Base-by-base conservation (phyloP, 768 basidiomycete genomes). In the Leccinum arenicola region DNA sequence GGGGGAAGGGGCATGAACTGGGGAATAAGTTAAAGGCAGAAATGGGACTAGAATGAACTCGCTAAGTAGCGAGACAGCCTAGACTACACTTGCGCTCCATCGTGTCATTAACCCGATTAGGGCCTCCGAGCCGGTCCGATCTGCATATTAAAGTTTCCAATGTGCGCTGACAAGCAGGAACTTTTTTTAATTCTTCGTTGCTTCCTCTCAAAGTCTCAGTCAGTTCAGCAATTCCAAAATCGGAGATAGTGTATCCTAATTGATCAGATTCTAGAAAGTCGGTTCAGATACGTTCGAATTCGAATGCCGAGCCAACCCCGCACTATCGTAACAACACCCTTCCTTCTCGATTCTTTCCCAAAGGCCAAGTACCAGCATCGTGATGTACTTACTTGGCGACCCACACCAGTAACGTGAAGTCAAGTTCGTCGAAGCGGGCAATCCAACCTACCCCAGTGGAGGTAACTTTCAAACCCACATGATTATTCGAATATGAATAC, bases 1-100 rank as follows among this genome's bases (percentile, higher is more conserved):
- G 50, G 47, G 36, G n/a, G 27, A 29, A 29, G 21, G 45, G 50
- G 63, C 51, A 58, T 51, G 5, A 47, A 61, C 49, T 40, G 55
- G 35, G 19, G 35, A 23, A 52, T 52, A 56, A 48, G 38, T 64
- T 19, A 61, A 38, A 51, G 5, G 8, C 47, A 33, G 15, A 61
- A 50, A 55, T 40, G 52, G 47, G 3, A 23, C 21, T 48, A 8
- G 15, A 29, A 29, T 17, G 27, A 17, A 27, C 29, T 29, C 29
- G 27, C 15, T 23, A 49, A 7, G 23, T 10, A 27, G n/a, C 19
- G 21, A 3, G n/a, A 15, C 29, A 29, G 29, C 29, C 21, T 17
- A 29, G 8, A 19, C 25, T 3, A 27, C 8, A 14, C 15, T 45
- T 19, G 15, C 9, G 11, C 11, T 52, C 15, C 17, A 36, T 21